phyloP scores from a whole-genome alignment of 192 early-diverging fungal species.

The Helicostylum pulchrum region DNA sequence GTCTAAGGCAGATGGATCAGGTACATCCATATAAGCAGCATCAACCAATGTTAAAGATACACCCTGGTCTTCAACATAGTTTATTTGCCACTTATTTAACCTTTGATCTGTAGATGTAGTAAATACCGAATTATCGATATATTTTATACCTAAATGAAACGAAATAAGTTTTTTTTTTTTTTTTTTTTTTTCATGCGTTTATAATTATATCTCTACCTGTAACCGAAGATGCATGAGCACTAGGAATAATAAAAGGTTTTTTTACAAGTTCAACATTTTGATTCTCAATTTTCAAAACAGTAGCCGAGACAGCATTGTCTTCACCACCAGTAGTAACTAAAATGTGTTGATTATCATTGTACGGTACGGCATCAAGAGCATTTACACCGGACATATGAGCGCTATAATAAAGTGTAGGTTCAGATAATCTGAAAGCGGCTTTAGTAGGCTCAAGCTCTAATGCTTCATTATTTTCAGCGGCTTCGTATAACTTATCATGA shows the following conservation, averaged over 20 bases:
- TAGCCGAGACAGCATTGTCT: slow-evolving; percentile 57
- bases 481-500: slow-evolving; percentile 9
- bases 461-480: slow-evolving; percentile 19
- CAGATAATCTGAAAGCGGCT: slow-evolving; percentile 13
- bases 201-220: slow-evolving; percentile 46
- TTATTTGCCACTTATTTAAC: slow-evolving; percentile 54
- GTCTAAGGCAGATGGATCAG: slow-evolving; percentile 63
- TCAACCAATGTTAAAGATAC: slow-evolving; percentile 31
- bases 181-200: too few relatives aligned
- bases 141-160: slow-evolving; percentile 37
- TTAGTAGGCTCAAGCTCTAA: slow-evolving; percentile 19
- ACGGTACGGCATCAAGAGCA: slow-evolving; percentile 44
- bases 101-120: slow-evolving; percentile 71
- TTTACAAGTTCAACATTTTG: slow-evolving; percentile 16
- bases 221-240: slow-evolving; percentile 70
- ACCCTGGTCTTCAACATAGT: neutral
- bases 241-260: slow-evolving; percentile 18
- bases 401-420: slow-evolving; percentile 33
- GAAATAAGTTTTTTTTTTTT: neutral
- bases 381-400: slow-evolving; percentile 73
- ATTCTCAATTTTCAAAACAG: neutral
- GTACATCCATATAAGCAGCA: slow-evolving; percentile 57
- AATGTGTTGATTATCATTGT: slow-evolving; percentile 6
- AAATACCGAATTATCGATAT: slow-evolving; percentile 37
- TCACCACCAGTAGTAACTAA: slow-evolving; percentile 74